Base-by-base conservation (phyloP, 2,329 filamentous ascomycete genomes). In the Ophiostoma montium region DNA sequence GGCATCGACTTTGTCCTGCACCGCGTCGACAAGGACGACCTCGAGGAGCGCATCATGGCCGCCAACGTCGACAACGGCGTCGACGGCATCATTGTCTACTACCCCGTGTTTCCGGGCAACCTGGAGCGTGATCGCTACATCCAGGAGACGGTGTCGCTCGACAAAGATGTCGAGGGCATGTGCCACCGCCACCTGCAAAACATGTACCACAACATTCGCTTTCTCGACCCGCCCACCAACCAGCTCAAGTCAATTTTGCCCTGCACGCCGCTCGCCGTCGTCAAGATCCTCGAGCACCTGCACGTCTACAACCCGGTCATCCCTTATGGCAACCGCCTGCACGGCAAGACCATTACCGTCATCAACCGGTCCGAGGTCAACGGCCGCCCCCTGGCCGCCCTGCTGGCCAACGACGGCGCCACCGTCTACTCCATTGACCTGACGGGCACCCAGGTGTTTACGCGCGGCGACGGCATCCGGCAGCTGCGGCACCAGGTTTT, bases 191-290 rank as follows among this genome's bases (percentile, higher is more conserved):
- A 96, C 69, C 84, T 96, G 61, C 89, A 90, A 77, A 98, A 98
- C 75, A 95, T 98, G 89, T 98, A 96, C 70, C 86, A 95, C 72
- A 98, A 98, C 70, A 79, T 94, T 59, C 86, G 92, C 56, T 96
- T 89, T 70, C 74, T 98, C 50, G 92, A 98, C 66, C 71, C 80
- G 21, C 82, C 83, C 5, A 66, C 73, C 39, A 85, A 87, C 64
- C 73, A 71, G 51, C 85, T 86, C 65, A 96, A 98, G 71, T 94
- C 84, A 45, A 86, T 96, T 56, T 71, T 98, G 47, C 92, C 92
- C 5, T 98, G 92, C 72, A 98, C 92, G 2, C 92, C 92, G 15
- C 76, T 98, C 21, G 92, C 92, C 23, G 84, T 95, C 52, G 86
- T 96, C 70, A 98, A 98, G 74, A 94, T 96, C 57, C 75, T 98